phyloP scores from a whole-genome alignment of 495 filamentous ascomycete species.

The Aspergillus funiculosus region DNA sequence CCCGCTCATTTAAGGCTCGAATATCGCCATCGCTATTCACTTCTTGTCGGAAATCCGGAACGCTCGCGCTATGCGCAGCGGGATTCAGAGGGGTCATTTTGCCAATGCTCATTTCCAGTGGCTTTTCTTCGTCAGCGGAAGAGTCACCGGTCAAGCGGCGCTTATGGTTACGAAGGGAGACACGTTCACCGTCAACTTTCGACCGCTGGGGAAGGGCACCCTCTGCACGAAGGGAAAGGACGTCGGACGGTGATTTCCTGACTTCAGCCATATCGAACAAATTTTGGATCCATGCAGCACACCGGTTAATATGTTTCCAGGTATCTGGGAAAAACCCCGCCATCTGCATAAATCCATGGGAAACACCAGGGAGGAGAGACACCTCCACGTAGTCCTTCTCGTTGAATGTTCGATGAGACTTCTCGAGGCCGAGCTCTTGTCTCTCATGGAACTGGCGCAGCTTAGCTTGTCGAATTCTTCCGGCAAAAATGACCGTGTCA shows the following conservation, averaged over 20 bases:
- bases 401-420: constrained; percentile 52
- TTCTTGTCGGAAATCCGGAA: not conserved
- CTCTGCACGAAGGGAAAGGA: constrained; percentile 12
- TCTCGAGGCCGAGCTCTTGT: constrained; percentile 56
- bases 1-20: not conserved
- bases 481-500: constrained; percentile 93
- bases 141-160: constrained; percentile 51
- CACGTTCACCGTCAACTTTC: not conserved
- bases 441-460: constrained; percentile 57
- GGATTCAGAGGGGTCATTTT: constrained; percentile 25
- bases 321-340: constrained; percentile 78
- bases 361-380: constrained; percentile 75
- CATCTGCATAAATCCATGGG: constrained; percentile 91
- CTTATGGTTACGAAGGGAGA: constrained; percentile 28
- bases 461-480: constrained; percentile 77
- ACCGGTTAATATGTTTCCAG: constrained; percentile 71
- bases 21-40: constrained; percentile 19
- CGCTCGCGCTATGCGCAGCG: constrained; percentile 9
- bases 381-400: constrained; percentile 78
- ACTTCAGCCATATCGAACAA: constrained; percentile 53
- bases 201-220: not conserved
- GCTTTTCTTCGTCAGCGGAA: constrained; percentile 72
- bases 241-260: constrained; percentile 22
- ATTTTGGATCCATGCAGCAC: constrained; percentile 70
- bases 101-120: constrained; percentile 69